A percentile compares a stretch with the other conserved stretches of the same genome.
Conservation (phyloP, 2,329 filamentous ascomycete genomes). For the Botrytis deweyae region DNA sequence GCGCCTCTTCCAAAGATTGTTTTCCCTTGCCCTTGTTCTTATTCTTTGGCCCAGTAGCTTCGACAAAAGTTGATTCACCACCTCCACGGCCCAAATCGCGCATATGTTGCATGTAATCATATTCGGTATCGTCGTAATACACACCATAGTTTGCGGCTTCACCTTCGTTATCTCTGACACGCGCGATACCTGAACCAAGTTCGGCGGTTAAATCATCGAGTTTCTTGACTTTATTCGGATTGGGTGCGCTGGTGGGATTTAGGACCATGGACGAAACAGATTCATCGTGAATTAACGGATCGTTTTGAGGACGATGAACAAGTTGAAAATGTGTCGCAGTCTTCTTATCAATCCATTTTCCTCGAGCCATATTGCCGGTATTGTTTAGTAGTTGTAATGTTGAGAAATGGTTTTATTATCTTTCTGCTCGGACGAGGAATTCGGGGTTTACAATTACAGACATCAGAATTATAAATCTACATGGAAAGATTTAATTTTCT, state of each 20-base stretch:
- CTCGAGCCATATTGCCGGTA: constrained; percentile 40
- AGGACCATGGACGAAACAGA: constrained; percentile 88
- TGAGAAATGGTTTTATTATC: not conserved
- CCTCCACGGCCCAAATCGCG: constrained; percentile 72
- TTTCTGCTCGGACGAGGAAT: not conserved
- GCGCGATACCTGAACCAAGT: constrained; percentile 64
- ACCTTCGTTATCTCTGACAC: constrained; percentile 84
- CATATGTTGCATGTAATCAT: constrained; percentile 99
- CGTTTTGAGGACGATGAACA: constrained; percentile 94
- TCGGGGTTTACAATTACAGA: not conserved
- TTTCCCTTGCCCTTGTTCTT: constrained; percentile 75
- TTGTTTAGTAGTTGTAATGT: constrained; percentile 27
- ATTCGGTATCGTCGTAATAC: constrained; percentile 91
- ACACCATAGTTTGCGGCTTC: constrained; percentile 93
- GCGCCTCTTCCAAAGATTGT: constrained; percentile 76
- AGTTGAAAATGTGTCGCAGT: constrained; percentile 89
- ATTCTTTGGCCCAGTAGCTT: constrained; percentile 59
- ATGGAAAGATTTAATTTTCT: constrained; percentile 24
- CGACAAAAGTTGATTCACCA: constrained; percentile 80
- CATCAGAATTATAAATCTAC: constrained; percentile 12
- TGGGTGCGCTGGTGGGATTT: constrained; percentile 59
- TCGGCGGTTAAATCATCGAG: constrained; percentile 75
- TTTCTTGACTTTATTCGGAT: constrained; percentile 59
- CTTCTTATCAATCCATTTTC: constrained; percentile 72
- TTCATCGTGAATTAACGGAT: constrained; percentile 92